A percentile compares a stretch with the other conserved stretches of the same genome.
Conservation (phyloP, 176 grass and related monocot species). For the Musa acuminata region DNA sequence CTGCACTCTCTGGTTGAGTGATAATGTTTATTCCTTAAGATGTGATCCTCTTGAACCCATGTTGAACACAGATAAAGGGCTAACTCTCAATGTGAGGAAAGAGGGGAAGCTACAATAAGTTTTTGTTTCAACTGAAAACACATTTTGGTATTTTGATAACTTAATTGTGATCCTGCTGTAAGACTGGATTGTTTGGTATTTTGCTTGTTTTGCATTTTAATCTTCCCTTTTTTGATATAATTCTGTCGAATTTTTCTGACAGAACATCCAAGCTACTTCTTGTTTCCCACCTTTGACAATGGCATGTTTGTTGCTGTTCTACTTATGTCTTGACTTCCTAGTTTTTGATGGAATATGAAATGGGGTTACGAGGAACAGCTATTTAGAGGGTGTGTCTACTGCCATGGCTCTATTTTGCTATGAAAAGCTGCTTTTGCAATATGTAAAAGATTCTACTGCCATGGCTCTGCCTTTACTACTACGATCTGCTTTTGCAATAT, state of each 20-base stretch:
- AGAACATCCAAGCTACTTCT: neutral
- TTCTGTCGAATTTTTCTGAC: neutral
- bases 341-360: neutral
- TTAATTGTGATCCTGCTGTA: neutral
- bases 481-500: too few species aligned
- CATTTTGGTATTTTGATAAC: neutral
- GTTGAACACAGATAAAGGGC: neutral
- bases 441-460: too few species aligned
- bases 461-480: too few species aligned
- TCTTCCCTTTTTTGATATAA: neutral
- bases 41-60: neutral
- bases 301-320: neutral
- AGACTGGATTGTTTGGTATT: neutral
- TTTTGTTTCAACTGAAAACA: neutral
- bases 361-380: too few species aligned
- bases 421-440: too few species aligned
- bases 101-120: neutral
- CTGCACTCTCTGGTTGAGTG: conserved; percentile 44
- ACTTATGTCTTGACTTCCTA: neutral
- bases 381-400: too few species aligned
- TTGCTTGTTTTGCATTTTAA: neutral
- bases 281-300: neutral
- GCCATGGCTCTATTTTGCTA: too few species aligned
- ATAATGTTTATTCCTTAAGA: neutral
- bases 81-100: neutral